phyloP scores from a whole-genome alignment of 2,329 filamentous ascomycete species.

The Penicillium sp. region DNA sequence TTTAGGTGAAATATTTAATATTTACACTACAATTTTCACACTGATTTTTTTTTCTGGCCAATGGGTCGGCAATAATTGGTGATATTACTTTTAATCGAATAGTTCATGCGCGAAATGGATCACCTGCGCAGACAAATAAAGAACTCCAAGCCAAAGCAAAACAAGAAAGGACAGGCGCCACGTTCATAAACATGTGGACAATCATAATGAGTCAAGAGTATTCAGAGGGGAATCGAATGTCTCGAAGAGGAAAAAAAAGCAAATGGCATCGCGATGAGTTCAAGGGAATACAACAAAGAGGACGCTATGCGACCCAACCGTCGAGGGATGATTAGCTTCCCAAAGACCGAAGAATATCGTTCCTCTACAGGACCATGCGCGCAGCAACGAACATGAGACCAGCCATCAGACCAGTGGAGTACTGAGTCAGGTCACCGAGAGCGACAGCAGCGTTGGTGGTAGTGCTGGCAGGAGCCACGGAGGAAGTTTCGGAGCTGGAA shows the following conservation, averaged over 20 bases:
- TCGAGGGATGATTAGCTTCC: not conserved
- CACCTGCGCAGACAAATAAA: slow-evolving; percentile 7
- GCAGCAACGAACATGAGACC: slow-evolving; percentile 57
- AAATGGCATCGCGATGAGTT: slow-evolving; percentile 21
- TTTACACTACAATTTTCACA: not conserved
- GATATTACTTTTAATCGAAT: slow-evolving; percentile 12
- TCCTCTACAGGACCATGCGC: slow-evolving; percentile 56
- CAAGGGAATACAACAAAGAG: slow-evolving; percentile 15
- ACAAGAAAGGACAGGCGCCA: slow-evolving; percentile 21
- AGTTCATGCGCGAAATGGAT: slow-evolving; percentile 1
- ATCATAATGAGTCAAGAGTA: slow-evolving; percentile 14
- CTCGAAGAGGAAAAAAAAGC: not conserved
- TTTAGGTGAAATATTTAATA: not conserved
- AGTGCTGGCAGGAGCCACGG: slow-evolving; percentile 29
- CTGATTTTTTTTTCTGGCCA: not conserved
- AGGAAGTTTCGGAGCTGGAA: slow-evolving; percentile 22
- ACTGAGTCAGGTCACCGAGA: slow-evolving; percentile 48
- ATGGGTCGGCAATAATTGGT: slow-evolving; percentile 1
- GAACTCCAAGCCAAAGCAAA: slow-evolving; percentile 5
- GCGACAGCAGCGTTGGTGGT: slow-evolving; percentile 48
- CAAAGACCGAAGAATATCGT: slow-evolving; percentile 6
- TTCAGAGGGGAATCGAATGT: slow-evolving; percentile 18
- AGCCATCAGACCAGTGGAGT: slow-evolving; percentile 54
- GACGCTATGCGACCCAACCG: slow-evolving; percentile 11
- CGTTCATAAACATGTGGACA: slow-evolving; percentile 20